Conservation (phyloP, 192 early-diverging fungal genomes). For the Backusella sp. region DNA sequence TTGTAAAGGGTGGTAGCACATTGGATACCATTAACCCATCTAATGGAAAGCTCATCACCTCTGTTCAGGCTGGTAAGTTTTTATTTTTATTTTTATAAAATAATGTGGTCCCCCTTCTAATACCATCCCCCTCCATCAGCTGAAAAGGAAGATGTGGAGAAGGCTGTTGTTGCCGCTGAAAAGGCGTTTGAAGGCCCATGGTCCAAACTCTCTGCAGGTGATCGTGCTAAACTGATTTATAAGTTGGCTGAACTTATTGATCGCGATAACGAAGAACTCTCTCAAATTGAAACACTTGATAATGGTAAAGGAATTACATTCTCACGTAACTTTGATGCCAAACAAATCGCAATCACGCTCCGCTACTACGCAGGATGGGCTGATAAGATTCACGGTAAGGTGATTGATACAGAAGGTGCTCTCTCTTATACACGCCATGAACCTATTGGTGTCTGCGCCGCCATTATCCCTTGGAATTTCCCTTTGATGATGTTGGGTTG, state of each 20-base stretch:
- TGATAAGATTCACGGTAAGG: slow-evolving; percentile 53
- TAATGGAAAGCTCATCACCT: slow-evolving; percentile 56
- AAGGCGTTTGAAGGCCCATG: slow-evolving; percentile 22
- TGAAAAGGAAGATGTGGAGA: slow-evolving; percentile 53
- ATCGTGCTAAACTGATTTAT: slow-evolving; percentile 3
- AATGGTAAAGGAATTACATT: slow-evolving; percentile 65
- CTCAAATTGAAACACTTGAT: slow-evolving; percentile 41
- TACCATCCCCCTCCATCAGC: slow-evolving; percentile 27
- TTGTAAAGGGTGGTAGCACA: slow-evolving; percentile 50
- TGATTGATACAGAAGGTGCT: not conserved
- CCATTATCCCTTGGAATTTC: slow-evolving; percentile 73
- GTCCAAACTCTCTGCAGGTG: slow-evolving; percentile 29
- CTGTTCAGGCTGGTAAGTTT: slow-evolving; percentile 43
- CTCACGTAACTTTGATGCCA: slow-evolving; percentile 56
- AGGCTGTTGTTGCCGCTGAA: slow-evolving; percentile 63
- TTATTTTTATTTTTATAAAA: not conserved
- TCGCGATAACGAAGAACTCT: slow-evolving; percentile 30
- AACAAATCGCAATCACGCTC: slow-evolving; percentile 55
- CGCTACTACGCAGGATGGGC: slow-evolving; percentile 75
- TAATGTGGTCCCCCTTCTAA: not conserved
- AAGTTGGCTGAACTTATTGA: slow-evolving; percentile 24
- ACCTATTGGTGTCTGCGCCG: slow-evolving; percentile 65
- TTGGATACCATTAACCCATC: slow-evolving; percentile 66
- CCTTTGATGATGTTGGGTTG: slow-evolving; percentile 63
- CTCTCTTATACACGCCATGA: slow-evolving; percentile 51